These are phyloP conservation scores for Emmonsia crescens DNA, from an alignment of 2,329 filamentous ascomycete genomes.

Conservation along the genomic window DNA sequence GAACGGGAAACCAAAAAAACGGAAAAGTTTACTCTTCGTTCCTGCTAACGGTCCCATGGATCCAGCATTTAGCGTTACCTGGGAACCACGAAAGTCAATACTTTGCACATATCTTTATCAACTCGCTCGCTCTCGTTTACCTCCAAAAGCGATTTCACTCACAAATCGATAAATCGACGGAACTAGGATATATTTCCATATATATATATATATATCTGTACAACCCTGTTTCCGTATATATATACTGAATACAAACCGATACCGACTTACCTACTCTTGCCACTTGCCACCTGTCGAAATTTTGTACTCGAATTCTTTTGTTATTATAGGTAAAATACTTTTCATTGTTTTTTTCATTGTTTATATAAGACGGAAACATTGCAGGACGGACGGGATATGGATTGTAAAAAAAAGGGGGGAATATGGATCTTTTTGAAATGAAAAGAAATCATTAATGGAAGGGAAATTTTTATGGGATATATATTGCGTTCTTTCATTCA, in stretches of 20 bases:
- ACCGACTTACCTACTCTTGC: background rate
- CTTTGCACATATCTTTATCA: background rate
- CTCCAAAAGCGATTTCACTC: no score
- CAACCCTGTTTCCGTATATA: background rate
- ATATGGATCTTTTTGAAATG: background rate
- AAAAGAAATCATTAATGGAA: background rate
- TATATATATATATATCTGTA: background rate
- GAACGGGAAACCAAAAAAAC: background rate
- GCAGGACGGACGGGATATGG: background rate
- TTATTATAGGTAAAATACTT: background rate
- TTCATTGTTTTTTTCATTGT: background rate
- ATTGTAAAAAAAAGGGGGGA: background rate
- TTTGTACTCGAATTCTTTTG: background rate
- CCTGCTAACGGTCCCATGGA: background rate
- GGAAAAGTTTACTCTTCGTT: background rate
- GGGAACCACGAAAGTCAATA: background rate
- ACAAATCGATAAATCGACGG: background rate
- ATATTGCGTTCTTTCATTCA: background rate
- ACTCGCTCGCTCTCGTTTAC: no score
- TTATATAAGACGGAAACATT: background rate
- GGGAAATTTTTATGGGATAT: background rate
- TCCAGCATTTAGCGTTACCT: background rate
- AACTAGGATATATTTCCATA: background rate
- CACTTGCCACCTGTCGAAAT: background rate
- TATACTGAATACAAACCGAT: background rate